phyloP scores from a whole-genome alignment of 2,329 filamentous ascomycete genomes.

The Pseudopithomyces chartarum region DNA sequence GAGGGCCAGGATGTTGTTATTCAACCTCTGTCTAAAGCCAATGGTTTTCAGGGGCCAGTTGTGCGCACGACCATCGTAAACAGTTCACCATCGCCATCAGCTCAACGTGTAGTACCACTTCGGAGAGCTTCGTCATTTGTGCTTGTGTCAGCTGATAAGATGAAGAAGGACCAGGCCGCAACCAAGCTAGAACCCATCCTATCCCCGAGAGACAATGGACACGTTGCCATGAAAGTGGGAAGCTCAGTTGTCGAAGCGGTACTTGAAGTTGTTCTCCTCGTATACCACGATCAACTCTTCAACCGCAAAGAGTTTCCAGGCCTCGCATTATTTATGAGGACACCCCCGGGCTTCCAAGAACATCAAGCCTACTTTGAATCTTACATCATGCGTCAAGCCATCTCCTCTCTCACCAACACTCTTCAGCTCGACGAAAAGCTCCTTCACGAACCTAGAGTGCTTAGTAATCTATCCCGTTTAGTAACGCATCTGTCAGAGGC shows the following conservation, averaged over 20 bases:
- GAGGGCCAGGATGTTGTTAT: constrained; percentile 86
- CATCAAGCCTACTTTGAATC: constrained; percentile 96
- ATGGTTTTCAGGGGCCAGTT: constrained; percentile 64
- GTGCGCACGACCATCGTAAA: constrained; percentile 72
- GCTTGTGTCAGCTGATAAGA: constrained; percentile 74
- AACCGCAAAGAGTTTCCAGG: constrained; percentile 88
- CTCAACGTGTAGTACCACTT: constrained; percentile 64
- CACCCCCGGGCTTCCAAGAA: constrained; percentile 90
- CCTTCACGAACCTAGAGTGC: constrained; percentile 77
- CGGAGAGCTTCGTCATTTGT: constrained; percentile 90
- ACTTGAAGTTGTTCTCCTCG: constrained; percentile 74
- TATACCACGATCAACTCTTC: constrained; percentile 86
- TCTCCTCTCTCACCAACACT: constrained; percentile 71
- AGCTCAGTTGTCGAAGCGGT: constrained; percentile 77
- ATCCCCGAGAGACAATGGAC: constrained; percentile 60
- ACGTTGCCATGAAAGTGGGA: constrained; percentile 57
- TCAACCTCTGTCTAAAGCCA: constrained; percentile 69
- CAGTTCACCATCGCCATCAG: constrained; percentile 34
- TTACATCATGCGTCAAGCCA: constrained; percentile 76
- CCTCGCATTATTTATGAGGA: constrained; percentile 82
- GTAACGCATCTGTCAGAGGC: constrained; percentile 83
- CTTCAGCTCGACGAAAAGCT: constrained; percentile 74
- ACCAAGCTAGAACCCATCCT: constrained; percentile 68
- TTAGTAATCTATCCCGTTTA: constrained; percentile 86
- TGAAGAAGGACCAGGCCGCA: constrained; percentile 59